phyloP scores from a whole-genome alignment of 495 filamentous ascomycete genomes.

The Xylaria bambusicola region DNA sequence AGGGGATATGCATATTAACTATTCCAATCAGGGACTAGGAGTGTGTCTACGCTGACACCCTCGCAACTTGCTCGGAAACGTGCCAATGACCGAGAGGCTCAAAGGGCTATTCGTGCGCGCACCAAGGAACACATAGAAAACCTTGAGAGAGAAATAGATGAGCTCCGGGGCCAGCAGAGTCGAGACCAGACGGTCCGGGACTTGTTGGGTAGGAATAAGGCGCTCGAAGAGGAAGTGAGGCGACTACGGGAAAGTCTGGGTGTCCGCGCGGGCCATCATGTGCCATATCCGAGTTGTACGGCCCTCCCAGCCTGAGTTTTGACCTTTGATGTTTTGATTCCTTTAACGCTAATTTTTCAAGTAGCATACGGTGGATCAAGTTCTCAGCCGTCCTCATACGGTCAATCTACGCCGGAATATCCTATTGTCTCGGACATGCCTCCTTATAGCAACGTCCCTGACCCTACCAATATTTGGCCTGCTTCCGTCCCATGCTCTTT shows the following conservation, averaged over 20 bases:
- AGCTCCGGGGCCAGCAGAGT: slow-evolving; percentile 43
- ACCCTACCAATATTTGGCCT: slow-evolving; percentile 40
- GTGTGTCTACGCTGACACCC: slow-evolving; percentile 72
- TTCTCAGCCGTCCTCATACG: slow-evolving; percentile 19
- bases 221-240: slow-evolving; percentile 40
- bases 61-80: slow-evolving; percentile 76
- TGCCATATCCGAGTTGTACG: slow-evolving; percentile 18
- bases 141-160: slow-evolving; percentile 69
- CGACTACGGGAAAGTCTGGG: slow-evolving; percentile 33
- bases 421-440: slow-evolving; percentile 26
- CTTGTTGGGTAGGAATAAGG: slow-evolving; percentile 39
- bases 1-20: background rate
- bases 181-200: slow-evolving; percentile 40
- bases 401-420: slow-evolving; percentile 24
- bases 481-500: slow-evolving; percentile 32
- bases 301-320: background rate
- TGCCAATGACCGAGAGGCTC: slow-evolving; percentile 86
- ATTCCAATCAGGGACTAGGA: slow-evolving; percentile 55
- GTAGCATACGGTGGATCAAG: slow-evolving; percentile 23
- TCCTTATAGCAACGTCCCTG: slow-evolving; percentile 37
- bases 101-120: slow-evolving; percentile 79
- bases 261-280: slow-evolving; percentile 18
- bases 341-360: slow-evolving; percentile 23
- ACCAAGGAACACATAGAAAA: slow-evolving; percentile 80
- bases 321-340: background rate